Evolutionary conservation across 78 protist genomes (phyloP), one percentile per base, ranked within the genome.

Genomic region (Polysphondylium violaceum): DNA sequence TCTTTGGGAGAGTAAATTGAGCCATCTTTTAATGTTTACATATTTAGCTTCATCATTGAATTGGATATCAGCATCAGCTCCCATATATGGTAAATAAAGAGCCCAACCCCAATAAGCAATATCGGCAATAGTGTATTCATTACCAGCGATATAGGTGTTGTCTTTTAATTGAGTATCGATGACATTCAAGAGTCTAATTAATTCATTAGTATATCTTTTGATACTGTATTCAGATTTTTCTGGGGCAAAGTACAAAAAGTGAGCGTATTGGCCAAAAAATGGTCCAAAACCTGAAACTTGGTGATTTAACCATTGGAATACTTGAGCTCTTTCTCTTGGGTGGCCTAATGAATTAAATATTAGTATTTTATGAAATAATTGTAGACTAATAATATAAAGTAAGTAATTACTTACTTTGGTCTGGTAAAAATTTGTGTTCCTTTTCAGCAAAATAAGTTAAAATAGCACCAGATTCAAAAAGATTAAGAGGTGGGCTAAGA

Each of bases 401-500:
- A n/a, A n/a, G n/a, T n/a, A n/a, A n/a, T n/a, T n/a, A n/a, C n/a
- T n/a, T n/a, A n/a, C n/a, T n/a, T n/a, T n/a, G n/a, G n/a, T n/a
- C n/a, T n/a, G n/a, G n/a, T n/a, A 95, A 56, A 78, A 93, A 86
- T 64, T 55, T 19, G 77, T 36, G 50, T 23, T 12, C 1, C 58
- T 94, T 95, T 61, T 94, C 96, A 1, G 97, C 97, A 6, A 97
- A 74, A 43, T 97, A 94, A 9, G 88, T 14, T 47, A 95, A 25
- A 64, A 97, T 97, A n/a, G 97, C 73, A 5, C 81, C 98, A 40
- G 89, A 50, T 43, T 97, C 98, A 23, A 94, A 96, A 43, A 96
- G 79, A 25, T 27, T 23, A 21, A 91, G 33, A 2, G 87, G 81
- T 67, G 76, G 67, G 2, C 73, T 53, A 25, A 69, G 7, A 19